phyloP scores from a whole-genome alignment of 163 green algal genomes.

The Volvox carteri region DNA sequence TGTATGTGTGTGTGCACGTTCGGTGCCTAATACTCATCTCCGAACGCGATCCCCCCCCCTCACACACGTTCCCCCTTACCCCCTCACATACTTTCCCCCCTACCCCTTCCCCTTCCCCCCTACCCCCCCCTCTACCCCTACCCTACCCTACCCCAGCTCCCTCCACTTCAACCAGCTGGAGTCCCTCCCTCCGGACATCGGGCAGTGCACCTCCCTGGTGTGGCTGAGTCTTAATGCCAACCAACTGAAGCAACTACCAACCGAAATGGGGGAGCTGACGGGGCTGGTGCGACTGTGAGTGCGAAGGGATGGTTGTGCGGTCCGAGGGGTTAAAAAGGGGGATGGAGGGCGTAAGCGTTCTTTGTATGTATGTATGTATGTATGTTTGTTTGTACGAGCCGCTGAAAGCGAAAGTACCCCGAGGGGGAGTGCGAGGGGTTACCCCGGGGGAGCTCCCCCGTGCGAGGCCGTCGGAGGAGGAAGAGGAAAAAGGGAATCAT shows the following conservation, averaged over 20 bases:
- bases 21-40: no score
- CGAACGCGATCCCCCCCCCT: no score
- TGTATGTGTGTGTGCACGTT: no score
- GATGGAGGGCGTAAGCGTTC: neutral
- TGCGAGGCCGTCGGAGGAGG: no score
- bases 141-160: constrained; percentile 51
- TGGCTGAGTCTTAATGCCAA: constrained; percentile 69
- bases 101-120: neutral
- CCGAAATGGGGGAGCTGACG: constrained; percentile 48
- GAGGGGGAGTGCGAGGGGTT: no score
- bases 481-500: no score
- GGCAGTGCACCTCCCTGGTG: constrained; percentile 54
- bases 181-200: constrained; percentile 42
- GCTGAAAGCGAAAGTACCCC: no score
- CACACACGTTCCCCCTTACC: no score
- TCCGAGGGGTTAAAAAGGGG: neutral
- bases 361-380: neutral
- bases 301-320: neutral
- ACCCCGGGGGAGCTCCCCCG: no score
- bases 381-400: neutral
- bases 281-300: constrained; percentile 41
- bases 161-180: constrained; percentile 64
- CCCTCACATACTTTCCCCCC: no score
- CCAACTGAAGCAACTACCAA: constrained; percentile 45
- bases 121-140: neutral